Conservation (phyloP, 176 grass and related monocot species). For the Olyra latifolia region DNA sequence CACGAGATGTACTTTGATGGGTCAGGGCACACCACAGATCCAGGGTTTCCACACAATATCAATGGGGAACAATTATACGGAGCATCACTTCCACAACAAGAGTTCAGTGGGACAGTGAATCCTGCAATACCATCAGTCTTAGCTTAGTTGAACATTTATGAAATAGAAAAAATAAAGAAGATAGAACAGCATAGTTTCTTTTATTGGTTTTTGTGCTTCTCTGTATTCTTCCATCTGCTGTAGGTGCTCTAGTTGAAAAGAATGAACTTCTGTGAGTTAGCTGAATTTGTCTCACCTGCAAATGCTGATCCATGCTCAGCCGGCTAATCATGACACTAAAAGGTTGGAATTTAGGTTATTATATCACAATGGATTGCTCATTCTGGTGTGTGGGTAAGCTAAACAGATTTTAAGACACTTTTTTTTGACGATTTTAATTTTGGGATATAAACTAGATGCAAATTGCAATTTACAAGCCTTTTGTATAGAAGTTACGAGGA, state of each 20-base stretch:
- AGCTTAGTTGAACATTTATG: constrained; percentile 24
- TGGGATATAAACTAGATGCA: background rate
- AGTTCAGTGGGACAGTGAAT: constrained; percentile 64
- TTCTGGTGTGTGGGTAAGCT: background rate
- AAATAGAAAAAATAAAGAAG: background rate
- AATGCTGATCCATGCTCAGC: background rate
- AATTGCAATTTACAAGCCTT: background rate
- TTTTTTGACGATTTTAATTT: background rate
- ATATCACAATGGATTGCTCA: background rate
- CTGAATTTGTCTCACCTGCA: background rate
- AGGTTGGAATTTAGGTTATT: background rate
- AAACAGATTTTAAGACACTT: background rate
- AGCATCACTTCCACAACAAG: constrained; percentile 74
- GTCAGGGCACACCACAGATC: constrained; percentile 56
- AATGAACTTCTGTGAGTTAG: background rate
- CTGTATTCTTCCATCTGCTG: background rate
- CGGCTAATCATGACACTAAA: background rate
- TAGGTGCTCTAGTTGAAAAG: background rate
- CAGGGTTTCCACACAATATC: constrained; percentile 65
- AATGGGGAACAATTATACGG: constrained; percentile 66
- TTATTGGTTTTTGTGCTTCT: background rate
- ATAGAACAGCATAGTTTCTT: background rate
- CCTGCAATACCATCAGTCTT: constrained; percentile 45
- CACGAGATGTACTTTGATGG: constrained; percentile 81
- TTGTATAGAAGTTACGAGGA: background rate